phyloP scores from a whole-genome alignment of 2,329 filamentous ascomycete genomes.

The Cordyceps cicadae region DNA sequence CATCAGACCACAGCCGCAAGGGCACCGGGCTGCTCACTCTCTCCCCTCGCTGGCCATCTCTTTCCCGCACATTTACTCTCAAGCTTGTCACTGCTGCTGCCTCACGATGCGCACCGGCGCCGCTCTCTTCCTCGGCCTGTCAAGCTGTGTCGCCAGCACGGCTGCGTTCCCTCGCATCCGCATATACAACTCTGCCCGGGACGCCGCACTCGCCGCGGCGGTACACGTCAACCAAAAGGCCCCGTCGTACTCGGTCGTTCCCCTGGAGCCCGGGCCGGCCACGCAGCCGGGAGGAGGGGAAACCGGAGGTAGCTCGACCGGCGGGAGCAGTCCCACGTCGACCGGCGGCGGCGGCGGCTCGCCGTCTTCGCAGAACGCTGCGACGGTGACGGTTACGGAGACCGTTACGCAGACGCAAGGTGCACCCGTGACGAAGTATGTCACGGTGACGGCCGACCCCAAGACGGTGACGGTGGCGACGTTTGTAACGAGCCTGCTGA shows the following conservation, averaged over 20 bases:
- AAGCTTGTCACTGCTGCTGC: background rate
- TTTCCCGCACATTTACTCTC: background rate
- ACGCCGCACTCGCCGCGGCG: background rate
- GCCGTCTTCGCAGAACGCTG: conserved; percentile 6
- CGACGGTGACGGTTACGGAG: conserved; percentile 16
- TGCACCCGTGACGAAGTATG: conserved; percentile 18
- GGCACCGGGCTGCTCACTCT: background rate
- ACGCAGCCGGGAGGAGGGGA: conserved; percentile 12
- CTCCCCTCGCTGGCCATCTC: background rate
- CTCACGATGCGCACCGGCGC: conserved; percentile 23
- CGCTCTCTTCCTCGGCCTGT: conserved; percentile 23
- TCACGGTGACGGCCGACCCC: conserved; percentile 19
- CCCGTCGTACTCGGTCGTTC: conserved; percentile 32
- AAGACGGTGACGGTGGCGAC: conserved; percentile 22
- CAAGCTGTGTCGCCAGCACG: conserved; percentile 19
- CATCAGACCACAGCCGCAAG: background rate
- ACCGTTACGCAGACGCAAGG: conserved; percentile 28
- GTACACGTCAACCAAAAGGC: conserved; percentile 13
- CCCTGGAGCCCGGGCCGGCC: conserved; percentile 25
- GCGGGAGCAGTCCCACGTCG: conserved; percentile 7
- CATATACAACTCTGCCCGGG: conserved; percentile 13
- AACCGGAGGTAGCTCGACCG: conserved; percentile 17
- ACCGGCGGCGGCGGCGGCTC: conserved; percentile 9
- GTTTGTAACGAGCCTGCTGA: background rate
- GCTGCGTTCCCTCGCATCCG: conserved; percentile 22